phyloP scores from a whole-genome alignment of 1,284 basidiomycete genomes.

The Stygiomarasmius scandens region DNA sequence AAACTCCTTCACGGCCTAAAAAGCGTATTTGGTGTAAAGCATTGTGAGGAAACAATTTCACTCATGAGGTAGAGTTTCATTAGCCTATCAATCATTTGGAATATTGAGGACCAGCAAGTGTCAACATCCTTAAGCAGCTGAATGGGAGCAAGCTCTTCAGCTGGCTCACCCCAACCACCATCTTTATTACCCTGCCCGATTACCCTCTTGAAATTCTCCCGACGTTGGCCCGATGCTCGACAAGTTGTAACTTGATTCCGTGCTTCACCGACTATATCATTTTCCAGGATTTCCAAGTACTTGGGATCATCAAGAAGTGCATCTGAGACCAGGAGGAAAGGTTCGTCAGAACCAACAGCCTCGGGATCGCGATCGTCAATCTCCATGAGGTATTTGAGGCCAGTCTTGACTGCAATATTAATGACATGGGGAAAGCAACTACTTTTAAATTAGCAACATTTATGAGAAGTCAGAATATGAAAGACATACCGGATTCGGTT shows the following conservation, averaged over 20 bases:
- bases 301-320: not conserved
- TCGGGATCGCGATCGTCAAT: no score
- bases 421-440: not conserved
- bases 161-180: not conserved
- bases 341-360: no score
- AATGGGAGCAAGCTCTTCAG: not conserved
- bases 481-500: not conserved
- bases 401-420: slow-evolving; percentile 1
- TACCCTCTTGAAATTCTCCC: not conserved
- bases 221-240: not conserved
- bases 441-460: not conserved
- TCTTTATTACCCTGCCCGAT: not conserved
- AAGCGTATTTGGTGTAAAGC: not conserved
- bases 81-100: not conserved
- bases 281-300: not conserved
- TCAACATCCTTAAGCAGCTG: not conserved
- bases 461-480: no score
- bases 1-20: not conserved
- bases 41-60: not conserved
- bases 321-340: no score
- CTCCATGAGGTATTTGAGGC: not conserved
- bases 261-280: not conserved
- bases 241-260: not conserved
- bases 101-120: not conserved
- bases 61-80: not conserved